Conservation (phyloP, 2,329 filamentous ascomycete genomes). For the Apiospora arundinis region DNA sequence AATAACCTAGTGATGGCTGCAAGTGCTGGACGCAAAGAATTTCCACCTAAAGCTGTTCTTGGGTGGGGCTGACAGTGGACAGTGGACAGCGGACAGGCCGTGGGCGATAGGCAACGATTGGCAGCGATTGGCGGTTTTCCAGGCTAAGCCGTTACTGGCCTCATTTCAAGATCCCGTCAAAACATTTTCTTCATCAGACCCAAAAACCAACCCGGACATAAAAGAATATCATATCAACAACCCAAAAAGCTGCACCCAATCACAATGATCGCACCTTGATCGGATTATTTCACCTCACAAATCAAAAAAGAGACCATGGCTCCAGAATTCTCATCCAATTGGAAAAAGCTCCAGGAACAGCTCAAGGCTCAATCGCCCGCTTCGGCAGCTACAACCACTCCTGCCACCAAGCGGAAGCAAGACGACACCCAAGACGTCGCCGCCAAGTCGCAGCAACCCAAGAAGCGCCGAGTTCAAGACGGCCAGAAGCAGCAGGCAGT, state of each 20-base stretch:
- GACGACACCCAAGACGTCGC: constrained; percentile 33
- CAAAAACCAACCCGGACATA: neutral
- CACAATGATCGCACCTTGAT: neutral
- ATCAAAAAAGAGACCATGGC: constrained; percentile 44
- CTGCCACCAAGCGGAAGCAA: constrained; percentile 52
- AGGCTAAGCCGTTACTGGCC: constrained; percentile 7
- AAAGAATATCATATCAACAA: neutral
- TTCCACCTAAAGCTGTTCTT: too few relatives aligned
- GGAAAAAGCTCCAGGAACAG: constrained; percentile 77
- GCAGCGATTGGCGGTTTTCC: neutral
- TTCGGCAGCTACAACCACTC: constrained; percentile 34
- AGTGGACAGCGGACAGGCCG: neutral
- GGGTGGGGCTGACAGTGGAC: too few relatives aligned
- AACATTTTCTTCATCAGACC: neutral
- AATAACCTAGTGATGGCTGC: too few relatives aligned
- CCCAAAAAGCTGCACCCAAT: neutral
- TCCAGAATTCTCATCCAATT: constrained; percentile 69
- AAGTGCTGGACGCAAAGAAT: neutral
- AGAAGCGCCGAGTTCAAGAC: constrained; percentile 30
- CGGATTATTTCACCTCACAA: neutral
- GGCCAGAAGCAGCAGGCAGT: constrained; percentile 33
- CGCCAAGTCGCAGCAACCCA: constrained; percentile 31
- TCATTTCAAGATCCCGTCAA: neutral
- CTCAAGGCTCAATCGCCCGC: constrained; percentile 54
- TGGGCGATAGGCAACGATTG: too few relatives aligned